Evolutionary conservation across 169 alveolate genomes (phyloP).

Genomic region (Cryptosporidium baileyi): DNA sequence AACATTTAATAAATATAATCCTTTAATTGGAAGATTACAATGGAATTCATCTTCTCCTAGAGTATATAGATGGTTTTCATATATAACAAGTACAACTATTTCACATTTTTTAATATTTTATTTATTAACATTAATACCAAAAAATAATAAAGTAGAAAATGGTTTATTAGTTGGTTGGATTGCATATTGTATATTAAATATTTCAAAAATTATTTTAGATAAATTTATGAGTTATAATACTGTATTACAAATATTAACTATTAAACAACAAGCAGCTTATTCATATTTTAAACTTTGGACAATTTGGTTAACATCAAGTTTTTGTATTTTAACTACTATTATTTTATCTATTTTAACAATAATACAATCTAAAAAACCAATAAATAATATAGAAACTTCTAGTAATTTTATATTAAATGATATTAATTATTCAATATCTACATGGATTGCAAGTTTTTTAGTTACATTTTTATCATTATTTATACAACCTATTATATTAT

Average conservation of each 20-base stretch:
- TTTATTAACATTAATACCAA: slow-evolving; percentile 26
- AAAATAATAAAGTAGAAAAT: slow-evolving; percentile 18
- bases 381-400: slow-evolving; percentile 31
- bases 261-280: slow-evolving; percentile 62
- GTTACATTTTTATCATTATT: slow-evolving; percentile 19
- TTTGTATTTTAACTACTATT: slow-evolving; percentile 2
- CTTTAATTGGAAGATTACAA: slow-evolving; percentile 38
- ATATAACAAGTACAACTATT: slow-evolving; percentile 42
- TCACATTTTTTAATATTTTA: slow-evolving; percentile 51
- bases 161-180: slow-evolving; percentile 62
- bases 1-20: slow-evolving; percentile 21
- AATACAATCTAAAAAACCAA: slow-evolving; percentile 36
- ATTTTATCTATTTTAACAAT: slow-evolving; percentile 33
- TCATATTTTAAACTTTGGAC: slow-evolving; percentile 27
- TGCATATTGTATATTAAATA: slow-evolving; percentile 56
- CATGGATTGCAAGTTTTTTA: slow-evolving; percentile 59
- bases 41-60: slow-evolving; percentile 64
- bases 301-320: slow-evolving; percentile 53
- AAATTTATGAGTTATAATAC: slow-evolving; percentile 1
- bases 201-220: slow-evolving; percentile 19
- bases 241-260: slow-evolving; percentile 2
- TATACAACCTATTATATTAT: slow-evolving; percentile 28
- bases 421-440: slow-evolving; percentile 42
- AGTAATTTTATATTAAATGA: slow-evolving; percentile 53
- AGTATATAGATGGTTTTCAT: slow-evolving; percentile 57